Evolutionary conservation across 2,329 filamentous ascomycete species (phyloP), one percentile per base, ranked within the genome.

Genomic region (Knufia petricola): DNA sequence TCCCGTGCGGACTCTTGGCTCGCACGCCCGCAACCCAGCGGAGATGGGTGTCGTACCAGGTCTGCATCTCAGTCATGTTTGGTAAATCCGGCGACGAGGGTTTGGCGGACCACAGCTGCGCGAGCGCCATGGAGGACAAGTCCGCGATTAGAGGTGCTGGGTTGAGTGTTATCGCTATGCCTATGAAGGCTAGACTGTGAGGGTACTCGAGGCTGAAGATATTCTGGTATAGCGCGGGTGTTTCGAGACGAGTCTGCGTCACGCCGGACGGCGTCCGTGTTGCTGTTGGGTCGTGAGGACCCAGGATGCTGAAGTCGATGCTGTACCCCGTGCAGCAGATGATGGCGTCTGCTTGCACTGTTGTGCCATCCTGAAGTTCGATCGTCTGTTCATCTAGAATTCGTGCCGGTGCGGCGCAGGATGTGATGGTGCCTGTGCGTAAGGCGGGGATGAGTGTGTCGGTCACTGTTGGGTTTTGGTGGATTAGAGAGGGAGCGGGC

Each of bases 301-400:
- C 58, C 4, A 60, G 23, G 17, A 63, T 46, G 24, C 57, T 53
- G 40, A 52, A 61, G 50, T 60, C 54, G 32, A 54, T 52, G n/a
- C 55, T 48, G 52, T 66, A 67, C 37, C 64, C 64, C 7, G 64
- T 67, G 48, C 63, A 64, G 48, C 57, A 66, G 36, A 67, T 60
- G 23, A 68, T 60, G 9, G 59, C 59, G 47, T 66, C 62, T 23
- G 66, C 57, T 24, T 62, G 56, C 13, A 66, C 52, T 8, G 58
- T 49, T 3, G 56, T 59, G 1, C 63, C 63, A 47, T 64, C 59
- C 8, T 55, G 51, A 9, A 67, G 52, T 44, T 64, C 58, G 9
- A 66, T 50, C 2, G 51, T 55, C 6, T 49, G 48, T 3, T 58
- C 51, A 3, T 59, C 61, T 2, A 50, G 52, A 48, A 64, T 59